Percentiles rank a stretch among this genome's conserved stretches.
These are phyloP conservation scores for Geotrichum bryndzae DNA, from an alignment of 1,139 yeast genomes.

Conservation along the genomic window DNA sequence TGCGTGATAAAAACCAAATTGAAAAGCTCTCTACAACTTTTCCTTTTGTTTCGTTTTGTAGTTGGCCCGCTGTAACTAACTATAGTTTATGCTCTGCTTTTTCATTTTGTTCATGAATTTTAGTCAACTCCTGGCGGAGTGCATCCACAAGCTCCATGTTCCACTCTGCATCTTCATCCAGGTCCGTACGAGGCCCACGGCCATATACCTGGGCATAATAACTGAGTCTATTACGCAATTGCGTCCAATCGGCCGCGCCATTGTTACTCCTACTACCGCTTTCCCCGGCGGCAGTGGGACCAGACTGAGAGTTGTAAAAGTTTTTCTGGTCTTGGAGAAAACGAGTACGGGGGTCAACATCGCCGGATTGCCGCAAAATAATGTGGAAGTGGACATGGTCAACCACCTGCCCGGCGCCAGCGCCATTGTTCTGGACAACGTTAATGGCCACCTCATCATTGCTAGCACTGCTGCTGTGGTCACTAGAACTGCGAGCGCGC, in stretches of 20 bases:
- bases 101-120: not conserved
- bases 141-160: conserved; percentile 20
- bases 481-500: conserved; percentile 15
- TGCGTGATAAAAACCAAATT: too few species aligned
- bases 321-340: not conserved
- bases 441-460: conserved; percentile 66
- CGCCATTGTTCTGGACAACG: conserved; percentile 77
- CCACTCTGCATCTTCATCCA: conserved; percentile 25
- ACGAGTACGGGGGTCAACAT: not conserved
- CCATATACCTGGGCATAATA: conserved; percentile 30
- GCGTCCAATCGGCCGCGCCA: conserved; percentile 4
- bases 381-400: conserved; percentile 85
- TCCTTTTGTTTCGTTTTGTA: too few species aligned
- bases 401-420: conserved; percentile 80
- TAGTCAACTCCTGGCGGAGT: conserved; percentile 9
- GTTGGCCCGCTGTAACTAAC: not conserved
- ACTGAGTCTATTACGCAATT: conserved; percentile 19
- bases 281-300: not conserved
- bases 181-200: conserved; percentile 30
- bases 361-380: conserved; percentile 24
- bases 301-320: not conserved
- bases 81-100: not conserved
- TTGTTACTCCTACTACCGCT: not conserved
- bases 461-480: conserved; percentile 31
- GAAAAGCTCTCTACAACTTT: too few species aligned